These are phyloP conservation scores for Alternaria angustiovoidea DNA, from an alignment of 2,329 filamentous ascomycete genomes.

Conservation along the genomic window DNA sequence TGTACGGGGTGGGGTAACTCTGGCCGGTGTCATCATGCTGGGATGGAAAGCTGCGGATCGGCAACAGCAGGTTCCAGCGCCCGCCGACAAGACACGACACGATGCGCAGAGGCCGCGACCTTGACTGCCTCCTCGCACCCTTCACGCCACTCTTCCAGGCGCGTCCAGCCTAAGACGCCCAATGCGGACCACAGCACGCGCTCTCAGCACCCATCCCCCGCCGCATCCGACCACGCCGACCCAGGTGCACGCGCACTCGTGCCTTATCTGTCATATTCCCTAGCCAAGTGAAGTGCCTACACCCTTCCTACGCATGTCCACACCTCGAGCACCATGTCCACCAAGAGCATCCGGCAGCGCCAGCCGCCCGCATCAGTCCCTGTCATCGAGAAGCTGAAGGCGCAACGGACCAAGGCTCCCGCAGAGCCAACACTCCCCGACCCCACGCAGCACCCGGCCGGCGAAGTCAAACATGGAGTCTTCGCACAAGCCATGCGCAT, in stretches of 20 bases:
- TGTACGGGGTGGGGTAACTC: slow-evolving; percentile 15
- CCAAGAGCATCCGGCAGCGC: slow-evolving; percentile 43
- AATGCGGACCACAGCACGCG: slow-evolving; percentile 15
- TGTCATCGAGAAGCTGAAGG: slow-evolving; percentile 23
- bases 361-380: slow-evolving; percentile 39
- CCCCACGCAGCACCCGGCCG: slow-evolving; percentile 41
- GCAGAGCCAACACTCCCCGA: slow-evolving; percentile 8
- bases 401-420: slow-evolving; percentile 20
- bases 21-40: slow-evolving; percentile 19
- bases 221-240: slow-evolving; percentile 10
- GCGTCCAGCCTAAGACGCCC: not conserved
- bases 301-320: slow-evolving; percentile 6
- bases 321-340: slow-evolving; percentile 34
- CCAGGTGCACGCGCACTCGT: slow-evolving; percentile 17
- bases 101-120: slow-evolving; percentile 18
- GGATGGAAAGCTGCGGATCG: slow-evolving; percentile 26
- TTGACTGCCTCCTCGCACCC: slow-evolving; percentile 1
- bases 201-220: slow-evolving; percentile 2
- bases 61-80: slow-evolving; percentile 21
- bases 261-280: slow-evolving; percentile 12
- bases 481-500: slow-evolving; percentile 55
- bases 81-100: not conserved
- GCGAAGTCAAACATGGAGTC: slow-evolving; percentile 54
- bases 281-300: slow-evolving; percentile 4
- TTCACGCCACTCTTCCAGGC: not conserved